Base-by-base conservation (phyloP, 1,284 basidiomycete species). In the Pascua sp. region DNA sequence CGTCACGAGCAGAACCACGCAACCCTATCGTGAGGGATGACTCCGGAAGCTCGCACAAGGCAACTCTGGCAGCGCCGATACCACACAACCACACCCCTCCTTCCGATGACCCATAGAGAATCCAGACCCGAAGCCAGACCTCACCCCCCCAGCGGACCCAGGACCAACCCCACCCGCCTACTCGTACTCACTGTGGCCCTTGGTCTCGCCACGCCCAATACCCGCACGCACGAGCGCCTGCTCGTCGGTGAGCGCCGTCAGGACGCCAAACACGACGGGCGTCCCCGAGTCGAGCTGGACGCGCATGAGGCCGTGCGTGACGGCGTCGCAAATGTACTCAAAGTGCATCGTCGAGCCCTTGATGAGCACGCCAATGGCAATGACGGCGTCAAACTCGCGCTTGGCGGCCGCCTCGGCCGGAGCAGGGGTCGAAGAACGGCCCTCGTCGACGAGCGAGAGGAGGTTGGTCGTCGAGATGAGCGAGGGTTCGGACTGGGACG, bases 341-440 rank as follows among this genome's bases (percentile, higher is more conserved):
- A 96, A 97, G 80, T 97, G 93, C 91, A 95, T 95, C 13, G 93
- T 96, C 4, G 85, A 83, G 56, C 93, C 95, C 78, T 98, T 98
- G 83, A 98, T 97, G 72, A 98, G 86, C 47, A 94, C 91, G 11
- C 95, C 95, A 69, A 98, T 92, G 42, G 93, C 91, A 71, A 98
- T 95, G 63, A 97, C 86, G 11, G 93, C 96, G 77, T 95, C 89
- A 67, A 97, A 94, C 0, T 91, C 86, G 56, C 84, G 82, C 49
- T 81, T 84, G 79, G 81, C 16, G 82, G 80, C 77, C 42, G 80
- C 71, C 38, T 80, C 68, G 47, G 68, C 57, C 43, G 69, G 57
- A 40, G 73, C 54, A 36, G 75, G 67, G 65, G 77, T 81, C 60
- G 86, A 75, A 43, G 67, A 52, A 46, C 70, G 62, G n/a, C 67